Evolutionary conservation across 305 asterid genomes (phyloP).

Genomic region (Salvia sclarea): DNA sequence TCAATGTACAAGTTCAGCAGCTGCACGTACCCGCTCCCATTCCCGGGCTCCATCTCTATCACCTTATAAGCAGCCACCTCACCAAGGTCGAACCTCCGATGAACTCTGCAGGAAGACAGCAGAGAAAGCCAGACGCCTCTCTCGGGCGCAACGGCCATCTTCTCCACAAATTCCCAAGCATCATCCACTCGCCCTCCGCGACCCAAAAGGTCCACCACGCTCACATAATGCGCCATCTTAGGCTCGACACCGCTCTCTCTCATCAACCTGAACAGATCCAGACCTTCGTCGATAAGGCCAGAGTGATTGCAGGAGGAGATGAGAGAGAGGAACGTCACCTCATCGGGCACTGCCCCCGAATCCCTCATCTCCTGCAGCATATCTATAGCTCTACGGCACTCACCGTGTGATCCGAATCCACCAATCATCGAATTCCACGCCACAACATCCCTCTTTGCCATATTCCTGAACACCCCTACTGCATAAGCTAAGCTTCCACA

Average conservation of each 20-base stretch:
- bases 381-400: conserved; percentile 59
- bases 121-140: conserved; percentile 69
- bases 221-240: conserved; percentile 64
- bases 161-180: conserved; percentile 56
- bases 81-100: conserved; percentile 61
- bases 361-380: conserved; percentile 58
- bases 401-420: conserved; percentile 78
- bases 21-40: conserved; percentile 65
- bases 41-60: conserved; percentile 51
- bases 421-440: conserved; percentile 83
- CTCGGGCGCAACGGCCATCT: conserved; percentile 51
- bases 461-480: conserved; percentile 41
- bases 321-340: conserved; percentile 70
- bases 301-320: conserved; percentile 82
- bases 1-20: conserved; percentile 65
- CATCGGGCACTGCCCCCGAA: conserved; percentile 58
- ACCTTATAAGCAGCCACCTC: conserved; percentile 65
- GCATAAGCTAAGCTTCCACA: conserved; percentile 70
- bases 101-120: conserved; percentile 75
- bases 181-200: conserved; percentile 60
- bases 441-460: conserved; percentile 49
- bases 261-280: conserved; percentile 53
- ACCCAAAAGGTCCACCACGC: conserved; percentile 73
- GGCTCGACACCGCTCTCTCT: conserved; percentile 55
- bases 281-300: conserved; percentile 66